Base-by-base conservation (phyloP, 116 monocot genomes). In the Zostera marina region DNA sequence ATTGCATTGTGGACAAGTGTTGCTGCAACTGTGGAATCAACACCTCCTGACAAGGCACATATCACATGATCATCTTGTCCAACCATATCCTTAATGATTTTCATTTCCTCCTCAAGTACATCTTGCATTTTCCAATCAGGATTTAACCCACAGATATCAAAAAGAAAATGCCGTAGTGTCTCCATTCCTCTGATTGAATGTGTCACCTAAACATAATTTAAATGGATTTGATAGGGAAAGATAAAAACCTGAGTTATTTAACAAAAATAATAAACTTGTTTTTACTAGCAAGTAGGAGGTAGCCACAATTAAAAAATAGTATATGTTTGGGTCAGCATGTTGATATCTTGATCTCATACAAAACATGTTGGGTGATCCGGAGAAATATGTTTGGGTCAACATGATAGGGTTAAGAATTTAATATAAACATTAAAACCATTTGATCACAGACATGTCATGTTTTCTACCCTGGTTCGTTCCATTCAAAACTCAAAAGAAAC, bases 71-170 rank as follows among this genome's bases (percentile, higher is more conserved):
- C 88, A 65, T 94, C 79, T 25, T 73, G 72, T 23, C 76, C 78
- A n/a, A 94, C 94, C 40, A 68, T 70, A 11, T 22, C 45, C 24
- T 75, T 80, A 24, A 94, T 85, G 61, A 52, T 68, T 57, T 68
- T 77, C n/a, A 94, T 82, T 76, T 94, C 88, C 70, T 88, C 85
- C 41, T 88, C 82, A 19, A 94, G 77, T 7, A 94, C 77, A 72
- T 94, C 94, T 77, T 85, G 71, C 94, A 94, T 85, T 73, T 94
- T 85, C 94, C 94, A 88, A 12, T 85, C 94, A 64, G 85, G 63
- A 65, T 51, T 72, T 38, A 88, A 47, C 11, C 79, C 81, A 67
- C 88, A 94, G 40, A 94, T 76, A 65, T 94, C 63, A 55, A 94
- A 76, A 41, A 94, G 73, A 65, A 94, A 88, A 60, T 83, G 77